Base-by-base conservation (phyloP, 495 filamentous ascomycete species). In the Cryomyces antarcticus region DNA sequence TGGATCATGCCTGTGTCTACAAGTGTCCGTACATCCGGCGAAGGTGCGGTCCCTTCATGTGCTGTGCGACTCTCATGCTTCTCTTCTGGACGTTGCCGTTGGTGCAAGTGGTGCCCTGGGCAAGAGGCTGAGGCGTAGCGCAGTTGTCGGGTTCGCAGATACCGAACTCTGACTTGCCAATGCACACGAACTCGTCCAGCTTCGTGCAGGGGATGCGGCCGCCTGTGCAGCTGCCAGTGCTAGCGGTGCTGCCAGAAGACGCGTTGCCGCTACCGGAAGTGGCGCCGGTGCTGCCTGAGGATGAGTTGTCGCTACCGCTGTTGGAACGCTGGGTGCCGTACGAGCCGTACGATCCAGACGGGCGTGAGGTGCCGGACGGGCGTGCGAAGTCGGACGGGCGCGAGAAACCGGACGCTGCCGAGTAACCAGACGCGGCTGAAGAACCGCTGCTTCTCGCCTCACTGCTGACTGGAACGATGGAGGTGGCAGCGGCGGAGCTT, bases 141-240 rank as follows among this genome's bases (percentile, higher is more conserved):
- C 39, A 55, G 38, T 52, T 53, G 27, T 43, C 37, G 45, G 45
- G 43, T 47, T 57, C 43, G 50, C 59, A 62, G 38, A 58, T 34
- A 34, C 57, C 59, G 40, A 52, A 62, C 31, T 53, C 45, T 12
- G 12, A 43, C 30, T 6, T 41, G 48, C 57, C 51, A 27, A 55
- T 52, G 52, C 59, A 62, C 46, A 62, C 49, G 9, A 62, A 44
- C 12, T 37, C 47, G 37, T 57, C 59, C 4, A 53, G 44, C 41
- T 42, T 57, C 3, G 51, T 44, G 55, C 59, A 62, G 28, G 54
- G 12, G n/a, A 48, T 38, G 7, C 38, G 12, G 39, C 45, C 42
- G 34, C 30, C 34, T 4, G 38, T 12, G 42, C 48, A 54, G 42
- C 30, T 37, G 46, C 51, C 48, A 4, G 42, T 42, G 4, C 39